Evolutionary conservation across 2,329 filamentous ascomycete species (phyloP), one percentile per base, ranked within the genome.

Genomic region (Ophiostoma montium): DNA sequence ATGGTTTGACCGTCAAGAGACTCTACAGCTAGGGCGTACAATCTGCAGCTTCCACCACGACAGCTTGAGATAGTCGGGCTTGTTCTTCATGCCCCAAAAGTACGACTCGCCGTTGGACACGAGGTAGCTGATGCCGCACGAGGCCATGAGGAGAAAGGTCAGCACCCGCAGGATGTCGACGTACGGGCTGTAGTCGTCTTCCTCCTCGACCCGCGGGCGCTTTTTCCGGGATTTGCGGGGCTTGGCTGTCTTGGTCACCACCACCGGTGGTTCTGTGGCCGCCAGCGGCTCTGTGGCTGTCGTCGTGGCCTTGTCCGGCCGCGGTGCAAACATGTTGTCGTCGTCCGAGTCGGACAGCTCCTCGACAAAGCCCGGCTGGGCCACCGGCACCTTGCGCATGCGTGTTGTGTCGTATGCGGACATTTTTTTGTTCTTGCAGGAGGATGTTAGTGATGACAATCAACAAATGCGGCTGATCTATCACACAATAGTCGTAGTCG

Each of bases 111-210:
- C 82, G 53, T 74, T 71, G 41, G 83, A 87, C 57, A 85, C 71
- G 55, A 89, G 76, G 65, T 89, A 90, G 66, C 84, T 88, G 49
- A 89, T 69, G 16, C 75, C 80, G 58, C 73, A 77, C 21, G 78
- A 84, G 43, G 81, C 75, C 39, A 86, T 57, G 32, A 82, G 56
- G 13, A 89, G 63, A 49, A 85, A 85, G 31, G 73, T 73, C 42
- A 88, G 59, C 30, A 89, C 72, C 31, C 85, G 81, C 52, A 87
- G 64, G 48, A 84, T 63, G 62, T 90, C 86, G 32, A 87, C 66
- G 65, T 66, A 72, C 11, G 67, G 66, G 52, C 61, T 69, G 56
- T 71, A 71, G 21, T 58, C 58, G 42, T 89, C 82, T 61, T 88
- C 83, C 21, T 82, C 76, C 51, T 84, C 78, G 54, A 65, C 56